phyloP scores from a whole-genome alignment of 345 rosid genomes.

The Carallia pectinifolia region DNA sequence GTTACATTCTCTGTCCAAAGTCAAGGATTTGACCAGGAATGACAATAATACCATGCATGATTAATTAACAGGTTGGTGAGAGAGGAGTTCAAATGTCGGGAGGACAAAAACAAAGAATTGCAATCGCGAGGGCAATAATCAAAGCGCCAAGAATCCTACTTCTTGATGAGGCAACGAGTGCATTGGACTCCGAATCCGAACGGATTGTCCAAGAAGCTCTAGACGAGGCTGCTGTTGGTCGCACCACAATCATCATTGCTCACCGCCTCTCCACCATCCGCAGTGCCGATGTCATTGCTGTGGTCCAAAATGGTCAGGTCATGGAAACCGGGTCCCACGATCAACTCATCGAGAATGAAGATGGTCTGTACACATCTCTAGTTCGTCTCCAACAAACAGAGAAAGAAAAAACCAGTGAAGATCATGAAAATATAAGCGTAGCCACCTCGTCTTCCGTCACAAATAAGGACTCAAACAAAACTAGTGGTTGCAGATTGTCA shows the following conservation, averaged over 20 bases:
- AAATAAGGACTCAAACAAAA: conserved; percentile 34
- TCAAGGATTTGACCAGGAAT: too few species aligned
- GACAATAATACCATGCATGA: not conserved
- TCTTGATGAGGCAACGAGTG: conserved; percentile 47
- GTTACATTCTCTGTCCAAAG: too few species aligned
- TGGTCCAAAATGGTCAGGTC: conserved; percentile 32
- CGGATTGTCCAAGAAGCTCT: conserved; percentile 35
- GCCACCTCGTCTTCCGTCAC: conserved; percentile 28
- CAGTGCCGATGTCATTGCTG: conserved; percentile 27
- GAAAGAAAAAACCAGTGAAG: conserved; percentile 10
- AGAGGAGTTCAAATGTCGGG: conserved; percentile 42
- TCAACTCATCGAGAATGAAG: conserved; percentile 24
- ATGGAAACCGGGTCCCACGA: conserved; percentile 35
- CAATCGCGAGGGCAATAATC: conserved; percentile 40
- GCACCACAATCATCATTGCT: conserved; percentile 34
- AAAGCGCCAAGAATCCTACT: conserved; percentile 39
- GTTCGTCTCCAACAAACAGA: conserved; percentile 28
- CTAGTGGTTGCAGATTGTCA: conserved; percentile 48
- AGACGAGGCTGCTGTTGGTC: conserved; percentile 29
- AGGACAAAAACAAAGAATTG: conserved; percentile 46
- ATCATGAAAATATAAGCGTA: not conserved
- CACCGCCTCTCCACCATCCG: conserved; percentile 41
- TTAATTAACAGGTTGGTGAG: conserved; percentile 39
- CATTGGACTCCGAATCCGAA: conserved; percentile 39
- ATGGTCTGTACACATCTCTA: conserved; percentile 26